Percentiles rank a stretch among this genome's conserved stretches.
Conservation (phyloP, 257 asterid species). For the Eustoma russellianum region DNA sequence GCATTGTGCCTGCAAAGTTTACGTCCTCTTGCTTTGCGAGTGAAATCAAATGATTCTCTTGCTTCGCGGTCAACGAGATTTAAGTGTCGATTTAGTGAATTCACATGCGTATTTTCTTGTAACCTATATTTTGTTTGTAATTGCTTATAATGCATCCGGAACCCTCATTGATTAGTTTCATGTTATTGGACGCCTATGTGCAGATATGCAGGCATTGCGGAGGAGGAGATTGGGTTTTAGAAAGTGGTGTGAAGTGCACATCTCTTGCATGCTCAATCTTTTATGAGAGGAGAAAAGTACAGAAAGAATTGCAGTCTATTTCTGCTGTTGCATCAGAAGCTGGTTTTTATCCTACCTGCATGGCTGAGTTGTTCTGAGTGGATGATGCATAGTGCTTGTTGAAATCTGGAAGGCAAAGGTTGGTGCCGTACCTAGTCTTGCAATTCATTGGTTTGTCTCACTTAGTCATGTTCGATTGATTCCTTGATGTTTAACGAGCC, state of each 20-base stretch:
- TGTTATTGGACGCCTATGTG: neutral
- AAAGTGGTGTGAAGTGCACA: slow-evolving; percentile 79
- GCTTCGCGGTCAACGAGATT: too few species aligned
- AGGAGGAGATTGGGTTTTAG: slow-evolving; percentile 86
- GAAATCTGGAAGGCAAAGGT: too few species aligned
- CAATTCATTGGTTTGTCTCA: too few species aligned
- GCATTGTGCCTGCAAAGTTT: too few species aligned
- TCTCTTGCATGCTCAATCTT: slow-evolving; percentile 85
- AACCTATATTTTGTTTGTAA: neutral
- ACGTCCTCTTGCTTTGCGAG: too few species aligned
- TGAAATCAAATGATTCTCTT: too few species aligned
- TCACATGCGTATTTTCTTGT: neutral
- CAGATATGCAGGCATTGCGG: slow-evolving; percentile 97
- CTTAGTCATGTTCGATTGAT: too few species aligned
- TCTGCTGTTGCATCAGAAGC: slow-evolving; percentile 45
- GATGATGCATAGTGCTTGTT: too few species aligned
- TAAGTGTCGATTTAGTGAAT: too few species aligned
- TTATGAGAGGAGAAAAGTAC: slow-evolving; percentile 73
- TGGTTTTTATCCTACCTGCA: slow-evolving; percentile 66
- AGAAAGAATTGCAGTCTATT: slow-evolving; percentile 65
- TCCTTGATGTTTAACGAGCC: too few species aligned
- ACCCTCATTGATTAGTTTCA: neutral
- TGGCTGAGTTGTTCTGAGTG: slow-evolving; percentile 72
- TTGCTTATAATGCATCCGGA: neutral
- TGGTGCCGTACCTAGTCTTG: too few species aligned